Evolutionary conservation across 768 basidiomycete genomes (phyloP).

Genomic region (Tricholoma saponaceum): DNA sequence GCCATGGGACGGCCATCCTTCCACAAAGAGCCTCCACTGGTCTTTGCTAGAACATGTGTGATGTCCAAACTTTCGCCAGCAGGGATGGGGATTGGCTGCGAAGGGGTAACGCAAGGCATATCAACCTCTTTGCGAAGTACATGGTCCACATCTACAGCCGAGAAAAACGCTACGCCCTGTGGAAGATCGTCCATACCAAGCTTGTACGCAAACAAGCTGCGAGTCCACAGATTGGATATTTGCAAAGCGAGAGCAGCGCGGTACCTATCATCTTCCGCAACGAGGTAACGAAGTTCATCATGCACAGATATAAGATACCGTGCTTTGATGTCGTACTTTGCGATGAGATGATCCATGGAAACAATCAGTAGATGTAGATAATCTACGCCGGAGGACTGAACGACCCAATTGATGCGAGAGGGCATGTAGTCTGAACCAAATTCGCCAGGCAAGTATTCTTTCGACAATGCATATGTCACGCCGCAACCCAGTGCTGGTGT

Average conservation of each 20-base stretch:
- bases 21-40: conserved; percentile 65
- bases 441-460: conserved; percentile 75
- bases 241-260: conserved; percentile 91
- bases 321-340: conserved; percentile 79
- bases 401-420: conserved; percentile 98
- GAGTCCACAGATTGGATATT: conserved; percentile 94
- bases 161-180: conserved; percentile 95
- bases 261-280: conserved; percentile 83
- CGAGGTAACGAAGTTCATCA: conserved; percentile 94
- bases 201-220: conserved; percentile 83
- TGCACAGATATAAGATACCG: conserved; percentile 96
- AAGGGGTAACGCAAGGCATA: conserved; percentile 94
- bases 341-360: conserved; percentile 85
- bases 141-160: conserved; percentile 88
- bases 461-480: conserved; percentile 89
- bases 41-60: conserved; percentile 54
- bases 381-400: conserved; percentile 97
- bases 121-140: conserved; percentile 94
- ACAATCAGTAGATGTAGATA: conserved; percentile 96
- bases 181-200: conserved; percentile 97
- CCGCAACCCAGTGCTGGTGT: conserved; percentile 95
- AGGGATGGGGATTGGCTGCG: conserved; percentile 76
- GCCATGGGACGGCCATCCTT: conserved; percentile 56
- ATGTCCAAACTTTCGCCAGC: conserved; percentile 89
- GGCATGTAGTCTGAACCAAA: conserved; percentile 91